Conservation (phyloP, 345 rosid genomes). For the Erysimum cheiranthoides region DNA sequence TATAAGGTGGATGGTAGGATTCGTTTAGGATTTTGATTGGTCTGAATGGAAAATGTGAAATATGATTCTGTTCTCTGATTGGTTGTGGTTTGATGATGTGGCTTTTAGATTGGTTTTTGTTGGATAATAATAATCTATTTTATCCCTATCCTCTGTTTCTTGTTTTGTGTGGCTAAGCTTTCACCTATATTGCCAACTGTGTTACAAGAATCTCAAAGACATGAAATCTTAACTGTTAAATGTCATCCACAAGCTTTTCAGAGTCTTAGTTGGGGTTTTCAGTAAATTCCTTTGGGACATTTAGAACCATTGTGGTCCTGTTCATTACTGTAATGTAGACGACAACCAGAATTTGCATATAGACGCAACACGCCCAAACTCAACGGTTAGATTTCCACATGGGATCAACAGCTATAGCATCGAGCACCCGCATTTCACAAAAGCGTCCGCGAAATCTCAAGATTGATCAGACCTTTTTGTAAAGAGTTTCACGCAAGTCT, state of each 20-base stretch:
- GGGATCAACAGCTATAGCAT: neutral
- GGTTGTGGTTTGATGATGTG: constrained; percentile 55
- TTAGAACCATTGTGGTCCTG: constrained; percentile 17
- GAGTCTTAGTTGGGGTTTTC: neutral
- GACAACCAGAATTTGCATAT: neutral
- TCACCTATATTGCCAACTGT: constrained; percentile 5
- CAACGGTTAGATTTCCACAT: neutral
- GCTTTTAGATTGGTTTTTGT: constrained; percentile 50
- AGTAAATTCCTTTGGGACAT: neutral
- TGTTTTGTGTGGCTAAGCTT: constrained; percentile 43
- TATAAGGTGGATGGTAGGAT: constrained; percentile 70
- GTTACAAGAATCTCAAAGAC: constrained; percentile 24
- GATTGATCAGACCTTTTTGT: neutral
- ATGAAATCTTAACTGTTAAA: constrained; percentile 20
- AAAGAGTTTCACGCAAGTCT: neutral
- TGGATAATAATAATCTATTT: constrained; percentile 67
- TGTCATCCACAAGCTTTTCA: constrained; percentile 28
- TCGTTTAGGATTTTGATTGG: constrained; percentile 51
- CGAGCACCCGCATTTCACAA: neutral
- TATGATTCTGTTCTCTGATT: constrained; percentile 62
- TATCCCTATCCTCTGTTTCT: constrained; percentile 41
- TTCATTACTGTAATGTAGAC: neutral
- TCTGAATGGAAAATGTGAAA: constrained; percentile 50
- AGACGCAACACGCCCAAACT: neutral
- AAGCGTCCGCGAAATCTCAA: neutral